phyloP scores from a whole-genome alignment of 495 filamentous ascomycete species.

The Penicillium mononematosum region DNA sequence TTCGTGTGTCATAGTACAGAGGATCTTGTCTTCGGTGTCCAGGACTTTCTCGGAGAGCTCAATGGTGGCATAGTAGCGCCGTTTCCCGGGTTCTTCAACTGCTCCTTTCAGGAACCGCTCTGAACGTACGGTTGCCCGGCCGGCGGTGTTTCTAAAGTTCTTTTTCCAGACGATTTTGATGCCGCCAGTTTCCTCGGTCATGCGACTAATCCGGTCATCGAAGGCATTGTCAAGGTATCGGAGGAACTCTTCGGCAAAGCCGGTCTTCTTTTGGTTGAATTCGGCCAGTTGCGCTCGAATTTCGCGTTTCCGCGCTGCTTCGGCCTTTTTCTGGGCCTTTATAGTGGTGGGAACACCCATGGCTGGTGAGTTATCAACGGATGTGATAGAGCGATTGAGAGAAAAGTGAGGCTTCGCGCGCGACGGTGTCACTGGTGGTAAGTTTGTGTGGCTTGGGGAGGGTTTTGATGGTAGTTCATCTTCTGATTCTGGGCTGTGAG shows the following conservation, averaged over 20 bases:
- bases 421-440: conserved; percentile 46
- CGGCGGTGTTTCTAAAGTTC: conserved; percentile 81
- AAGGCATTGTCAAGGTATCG: conserved; percentile 68
- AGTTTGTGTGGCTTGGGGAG: conserved; percentile 13
- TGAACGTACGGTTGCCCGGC: conserved; percentile 54
- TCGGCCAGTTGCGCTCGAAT: conserved; percentile 52
- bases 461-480: conserved; percentile 14
- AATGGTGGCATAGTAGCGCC: conserved; percentile 68
- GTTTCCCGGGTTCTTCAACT: background rate
- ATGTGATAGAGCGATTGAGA: background rate
- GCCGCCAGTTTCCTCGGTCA: conserved; percentile 69
- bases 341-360: conserved; percentile 6
- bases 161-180: conserved; percentile 80
- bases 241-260: conserved; percentile 68
- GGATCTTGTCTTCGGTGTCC: conserved; percentile 68
- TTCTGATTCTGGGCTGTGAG: conserved; percentile 18
- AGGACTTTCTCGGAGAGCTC: conserved; percentile 89
- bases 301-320: conserved; percentile 41
- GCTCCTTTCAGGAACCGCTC: background rate
- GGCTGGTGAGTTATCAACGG: conserved; percentile 7
- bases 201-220: conserved; percentile 56
- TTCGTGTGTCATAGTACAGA: conserved; percentile 89
- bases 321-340: conserved; percentile 44
- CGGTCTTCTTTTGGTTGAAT: conserved; percentile 66
- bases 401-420: conserved; percentile 20